These are phyloP conservation scores for Lichtheimia corymbifera DNA, from an alignment of 371 early-diverging fungal genomes.

Conservation along the genomic window DNA sequence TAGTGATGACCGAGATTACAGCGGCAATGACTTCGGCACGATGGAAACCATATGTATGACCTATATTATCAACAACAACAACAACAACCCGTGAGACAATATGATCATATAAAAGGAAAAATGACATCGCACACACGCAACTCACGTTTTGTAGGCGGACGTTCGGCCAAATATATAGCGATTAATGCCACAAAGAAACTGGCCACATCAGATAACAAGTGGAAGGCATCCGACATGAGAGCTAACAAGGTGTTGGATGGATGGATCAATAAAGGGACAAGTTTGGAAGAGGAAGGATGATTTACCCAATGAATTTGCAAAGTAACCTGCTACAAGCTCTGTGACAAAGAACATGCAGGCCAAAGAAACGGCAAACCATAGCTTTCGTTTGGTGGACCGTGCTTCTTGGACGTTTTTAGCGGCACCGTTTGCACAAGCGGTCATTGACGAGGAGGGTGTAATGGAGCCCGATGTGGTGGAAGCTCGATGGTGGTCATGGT, in stretches of 20 bases:
- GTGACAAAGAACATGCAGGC: slow-evolving; percentile 68
- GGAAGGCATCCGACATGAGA: slow-evolving; percentile 76
- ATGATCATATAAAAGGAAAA: too few species aligned
- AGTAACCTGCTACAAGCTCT: slow-evolving; percentile 72
- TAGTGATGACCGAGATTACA: slow-evolving; percentile 74
- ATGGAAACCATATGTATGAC: slow-evolving; percentile 82
- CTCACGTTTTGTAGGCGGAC: slow-evolving; percentile 67
- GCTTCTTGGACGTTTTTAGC: slow-evolving; percentile 20
- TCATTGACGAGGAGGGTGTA: slow-evolving; percentile 14
- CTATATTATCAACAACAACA: slow-evolving; percentile 13
- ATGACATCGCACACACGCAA: not conserved
- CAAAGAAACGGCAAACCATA: slow-evolving; percentile 55
- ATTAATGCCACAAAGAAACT: slow-evolving; percentile 74
- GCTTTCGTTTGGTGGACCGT: slow-evolving; percentile 39
- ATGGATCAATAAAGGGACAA: not conserved
- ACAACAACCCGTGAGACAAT: not conserved
- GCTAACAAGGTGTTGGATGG: slow-evolving; percentile 37
- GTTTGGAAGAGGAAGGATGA: slow-evolving; percentile 3
- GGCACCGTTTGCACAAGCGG: slow-evolving; percentile 31
- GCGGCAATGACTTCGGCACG: slow-evolving; percentile 89
- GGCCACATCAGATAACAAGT: slow-evolving; percentile 73
- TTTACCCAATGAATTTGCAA: slow-evolving; percentile 60
- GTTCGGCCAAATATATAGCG: slow-evolving; percentile 71
- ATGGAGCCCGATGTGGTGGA: not conserved
- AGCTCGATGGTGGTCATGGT: not conserved